Base-by-base conservation (phyloP, 495 filamentous ascomycete species). In the Aspergillus carlsbadensis region DNA sequence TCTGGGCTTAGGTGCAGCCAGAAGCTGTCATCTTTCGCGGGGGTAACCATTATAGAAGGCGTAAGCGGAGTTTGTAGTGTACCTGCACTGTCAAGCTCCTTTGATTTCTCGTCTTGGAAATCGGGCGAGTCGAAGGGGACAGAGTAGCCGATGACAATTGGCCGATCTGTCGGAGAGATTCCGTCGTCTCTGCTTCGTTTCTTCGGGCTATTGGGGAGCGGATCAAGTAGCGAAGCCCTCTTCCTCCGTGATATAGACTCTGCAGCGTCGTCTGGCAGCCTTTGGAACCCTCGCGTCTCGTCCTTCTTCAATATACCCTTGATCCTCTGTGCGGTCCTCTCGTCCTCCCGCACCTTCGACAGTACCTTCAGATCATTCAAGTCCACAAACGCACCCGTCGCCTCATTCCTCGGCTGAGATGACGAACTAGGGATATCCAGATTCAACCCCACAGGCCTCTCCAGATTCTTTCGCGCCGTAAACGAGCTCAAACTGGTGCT, bases 61-160 rank as follows among this genome's bases (percentile, higher is more conserved):
- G 81, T 84, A 5, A 70, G 65, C 5, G 74, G 76, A 47, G 70
- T 72, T 13, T 56, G 64, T 56, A 61, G 67, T 53, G 58, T 62
- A 5, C 60, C 58, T 40, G 58, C 65, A 53, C 63, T 66, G 24
- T 74, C 69, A n/a, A 59, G 46, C 61, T 77, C 55, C 55, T 63
- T 64, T 65, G 55, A 31, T 22, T 57, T 53, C 21, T 68, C 60
- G 59, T 67, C 55, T 37, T 64, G 54, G 18, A 69, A 66, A 31
- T 76, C 72, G 2, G 77, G 69, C 3, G 86, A 65, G 29, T 82
- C 78, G 6, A 78, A 78, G 10, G 89, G 86, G 29, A 94, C 81
- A 3, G 80, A 81, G 7, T 95, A 81, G 0, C 90, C 91, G 55
- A 96, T 95, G 60, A 89, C 78, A 39, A 96, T 91, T 13, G 87